phyloP scores from a whole-genome alignment of 805 yeast species.

The Candida succiphila region DNA sequence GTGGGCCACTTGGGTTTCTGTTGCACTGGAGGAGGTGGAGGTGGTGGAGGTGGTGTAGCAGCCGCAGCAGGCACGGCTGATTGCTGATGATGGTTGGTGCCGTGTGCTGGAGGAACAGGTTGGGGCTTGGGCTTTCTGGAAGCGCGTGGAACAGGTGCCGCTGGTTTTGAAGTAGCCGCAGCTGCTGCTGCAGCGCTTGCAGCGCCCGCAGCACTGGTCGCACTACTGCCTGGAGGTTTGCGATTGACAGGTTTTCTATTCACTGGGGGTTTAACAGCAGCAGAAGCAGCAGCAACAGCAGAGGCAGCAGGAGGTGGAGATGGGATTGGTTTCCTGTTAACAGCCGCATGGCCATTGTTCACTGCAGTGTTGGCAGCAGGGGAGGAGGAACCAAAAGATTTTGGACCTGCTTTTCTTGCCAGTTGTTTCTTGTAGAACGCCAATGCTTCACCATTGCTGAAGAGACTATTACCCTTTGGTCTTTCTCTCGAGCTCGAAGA shows the following conservation, averaged over 20 bases:
- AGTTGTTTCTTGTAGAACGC: constrained; percentile 15
- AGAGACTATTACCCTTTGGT: constrained; percentile 47
- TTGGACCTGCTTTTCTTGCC: not conserved
- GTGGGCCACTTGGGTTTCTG: constrained; percentile 63
- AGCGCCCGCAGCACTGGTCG: constrained; percentile 5
- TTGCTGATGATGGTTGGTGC: constrained; percentile 2
- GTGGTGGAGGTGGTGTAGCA: constrained; percentile 24
- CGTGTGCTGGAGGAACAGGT: constrained; percentile 7
- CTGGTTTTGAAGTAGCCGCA: constrained; percentile 16
- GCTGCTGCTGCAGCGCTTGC: constrained; percentile 14
- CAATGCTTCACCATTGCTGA: constrained; percentile 15
- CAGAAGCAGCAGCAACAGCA: constrained; percentile 31
- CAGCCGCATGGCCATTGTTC: constrained; percentile 2
- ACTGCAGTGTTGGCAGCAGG: not conserved
- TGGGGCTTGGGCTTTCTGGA: constrained; percentile 4
- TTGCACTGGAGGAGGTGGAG: constrained; percentile 62
- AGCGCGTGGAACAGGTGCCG: constrained; percentile 3
- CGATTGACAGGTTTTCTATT: not conserved
- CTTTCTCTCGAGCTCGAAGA: constrained; percentile 59
- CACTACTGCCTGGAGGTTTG: constrained; percentile 1
- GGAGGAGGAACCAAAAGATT: no score
- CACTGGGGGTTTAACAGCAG: constrained; percentile 13
- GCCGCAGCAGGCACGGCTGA: constrained; percentile 3
- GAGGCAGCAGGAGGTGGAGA: constrained; percentile 23
- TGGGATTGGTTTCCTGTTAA: constrained; percentile 24